Percentiles rank a stretch among this genome's conserved stretches.
Conservation (phyloP, 768 basidiomycete genomes). For the Postia placenta region DNA sequence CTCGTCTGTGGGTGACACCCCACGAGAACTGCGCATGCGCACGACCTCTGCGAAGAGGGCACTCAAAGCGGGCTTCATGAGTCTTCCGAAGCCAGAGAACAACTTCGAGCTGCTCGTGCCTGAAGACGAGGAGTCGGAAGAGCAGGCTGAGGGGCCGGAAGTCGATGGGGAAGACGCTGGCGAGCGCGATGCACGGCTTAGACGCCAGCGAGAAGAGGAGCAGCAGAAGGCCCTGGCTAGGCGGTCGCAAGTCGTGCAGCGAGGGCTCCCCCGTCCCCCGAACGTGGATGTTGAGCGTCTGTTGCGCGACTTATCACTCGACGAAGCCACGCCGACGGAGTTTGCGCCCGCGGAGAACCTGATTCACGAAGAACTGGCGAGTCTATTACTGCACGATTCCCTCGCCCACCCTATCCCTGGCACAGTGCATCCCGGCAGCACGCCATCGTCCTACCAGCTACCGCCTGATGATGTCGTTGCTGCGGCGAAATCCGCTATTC, state of each 20-base stretch:
- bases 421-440: constrained; percentile 68
- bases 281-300: constrained; percentile 70
- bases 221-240: constrained; percentile 76
- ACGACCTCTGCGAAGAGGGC: constrained; percentile 63
- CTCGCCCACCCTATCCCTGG: constrained; percentile 86
- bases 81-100: constrained; percentile 88
- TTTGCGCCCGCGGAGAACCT: constrained; percentile 49
- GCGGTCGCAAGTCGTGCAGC: constrained; percentile 76
- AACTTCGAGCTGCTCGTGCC: constrained; percentile 94
- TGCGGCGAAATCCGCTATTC: constrained; percentile 63
- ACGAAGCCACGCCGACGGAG: constrained; percentile 37
- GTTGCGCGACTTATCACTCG: constrained; percentile 50
- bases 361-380: constrained; percentile 72
- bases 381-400: constrained; percentile 82
- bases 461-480: constrained; percentile 76
- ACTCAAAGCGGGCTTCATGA: constrained; percentile 75
- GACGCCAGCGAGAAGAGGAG: constrained; percentile 65
- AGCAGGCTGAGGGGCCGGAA: constrained; percentile 26
- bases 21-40: constrained; percentile 66
- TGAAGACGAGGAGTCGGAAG: constrained; percentile 69
- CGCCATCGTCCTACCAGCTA: constrained; percentile 58
- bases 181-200: constrained; percentile 76
- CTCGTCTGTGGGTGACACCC: constrained; percentile 56
- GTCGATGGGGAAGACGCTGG: constrained; percentile 83
- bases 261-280: constrained; percentile 77